Base-by-base conservation (phyloP, 441 rosid species). In the Bocquillonia castaneifolia region DNA sequence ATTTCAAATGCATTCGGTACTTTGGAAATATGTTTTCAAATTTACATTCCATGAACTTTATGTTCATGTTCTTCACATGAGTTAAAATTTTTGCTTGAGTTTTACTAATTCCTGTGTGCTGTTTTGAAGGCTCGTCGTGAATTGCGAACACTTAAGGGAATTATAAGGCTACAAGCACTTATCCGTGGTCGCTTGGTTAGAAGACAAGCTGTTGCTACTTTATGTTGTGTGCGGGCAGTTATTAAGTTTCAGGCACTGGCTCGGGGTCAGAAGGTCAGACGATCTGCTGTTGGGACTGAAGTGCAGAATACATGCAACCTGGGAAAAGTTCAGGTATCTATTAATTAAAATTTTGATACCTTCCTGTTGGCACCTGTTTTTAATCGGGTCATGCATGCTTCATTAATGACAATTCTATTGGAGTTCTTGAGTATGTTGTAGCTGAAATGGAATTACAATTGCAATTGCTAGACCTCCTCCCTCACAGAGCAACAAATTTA, bases 181-280 rank as follows among this genome's bases (percentile, higher is more conserved):
- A 81, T 88, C 12, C 93, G 96, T 36, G 96, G 99, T 48, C 91
- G 83, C 81, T 65, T 93, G 78, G 95, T 91, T 65, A 85, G 99
- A 72, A 87, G 74, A 62, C 96, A 86, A 69, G 99, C 97, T 66
- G 79, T 82, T 83, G 95, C 91, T 63, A 83, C 93, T 26, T 77
- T 93, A 60, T 80, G 84, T 36, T 93, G 92, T 45, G 79, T 89
- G 58, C 89, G 78, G 63, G 93, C 90, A 55, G 83, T 91, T 77
- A 73, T 88, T 69, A 93, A 86, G 80, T 72, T 93, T 86, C 99
- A 93, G 78, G 74, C 84, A 12, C 73, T 91, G 54, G 91, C 85
- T 59, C 96, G 99, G 65, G 90, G 90, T 58, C 80, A 60, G 72
- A 77, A 72, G 75, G 85, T 83, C 67, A 79, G 92, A 76, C 60